These are phyloP conservation scores for Fusarium sp. DNA, from an alignment of 2,329 filamentous ascomycete genomes.

Conservation along the genomic window DNA sequence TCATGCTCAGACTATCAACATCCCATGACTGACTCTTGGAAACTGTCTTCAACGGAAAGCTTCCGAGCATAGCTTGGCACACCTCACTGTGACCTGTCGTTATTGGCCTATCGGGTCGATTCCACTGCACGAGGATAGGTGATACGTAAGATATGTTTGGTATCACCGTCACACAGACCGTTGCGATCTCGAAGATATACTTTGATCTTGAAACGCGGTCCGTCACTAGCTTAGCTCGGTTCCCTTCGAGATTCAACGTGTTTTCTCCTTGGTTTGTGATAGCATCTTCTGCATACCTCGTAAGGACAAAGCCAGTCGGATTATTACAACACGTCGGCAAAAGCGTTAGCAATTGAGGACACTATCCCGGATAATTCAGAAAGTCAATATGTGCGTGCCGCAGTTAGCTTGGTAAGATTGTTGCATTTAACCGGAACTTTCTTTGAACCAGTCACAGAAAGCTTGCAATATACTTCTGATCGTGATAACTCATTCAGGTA, in stretches of 20 bases:
- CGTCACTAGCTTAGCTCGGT: not conserved
- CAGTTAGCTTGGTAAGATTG: not conserved
- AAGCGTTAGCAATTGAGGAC: not conserved
- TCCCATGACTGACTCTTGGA: slow-evolving; percentile 4
- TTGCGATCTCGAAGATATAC: slow-evolving; percentile 3
- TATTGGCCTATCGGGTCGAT: slow-evolving; percentile 18
- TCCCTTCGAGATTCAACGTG: not conserved
- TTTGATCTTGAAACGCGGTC: slow-evolving; percentile 16
- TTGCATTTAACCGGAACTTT: not conserved
- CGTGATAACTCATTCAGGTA: not conserved
- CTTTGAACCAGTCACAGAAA: not conserved
- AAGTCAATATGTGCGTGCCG: not conserved
- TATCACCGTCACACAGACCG: slow-evolving; percentile 4
- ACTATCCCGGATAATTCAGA: not conserved
- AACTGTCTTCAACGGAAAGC: not conserved
- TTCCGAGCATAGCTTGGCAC: not conserved
- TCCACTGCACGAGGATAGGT: slow-evolving; percentile 3
- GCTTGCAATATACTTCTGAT: not conserved
- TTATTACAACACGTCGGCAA: not conserved
- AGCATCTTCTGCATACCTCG: not conserved
- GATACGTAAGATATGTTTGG: not conserved
- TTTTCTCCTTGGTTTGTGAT: not conserved
- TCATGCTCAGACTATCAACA: slow-evolving; percentile 3
- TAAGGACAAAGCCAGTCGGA: not conserved
- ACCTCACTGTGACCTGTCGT: not conserved